These are phyloP conservation scores for Mortierella antarctica DNA, from an alignment of 192 early-diverging fungal species.

Conservation along the genomic window DNA sequence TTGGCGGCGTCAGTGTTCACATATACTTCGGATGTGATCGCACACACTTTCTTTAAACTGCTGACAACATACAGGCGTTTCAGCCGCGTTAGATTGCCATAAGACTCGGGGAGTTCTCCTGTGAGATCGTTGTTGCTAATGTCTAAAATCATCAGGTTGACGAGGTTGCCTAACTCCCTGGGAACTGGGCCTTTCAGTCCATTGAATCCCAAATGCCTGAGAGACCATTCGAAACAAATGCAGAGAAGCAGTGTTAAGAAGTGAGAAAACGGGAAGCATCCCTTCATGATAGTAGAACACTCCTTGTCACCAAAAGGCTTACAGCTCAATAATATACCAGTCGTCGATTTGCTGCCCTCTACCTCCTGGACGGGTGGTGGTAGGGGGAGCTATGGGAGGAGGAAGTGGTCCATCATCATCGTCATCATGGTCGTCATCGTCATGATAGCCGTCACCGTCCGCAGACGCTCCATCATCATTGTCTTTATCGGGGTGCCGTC, in stretches of 20 bases:
- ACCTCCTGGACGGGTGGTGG: neutral
- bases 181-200: slow-evolving; percentile 28
- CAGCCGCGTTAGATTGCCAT: slow-evolving; percentile 15
- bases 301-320: neutral
- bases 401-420: neutral
- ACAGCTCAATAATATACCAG: slow-evolving; percentile 45
- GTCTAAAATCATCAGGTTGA: slow-evolving; percentile 31
- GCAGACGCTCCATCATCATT: slow-evolving; percentile 13
- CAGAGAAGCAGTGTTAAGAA: neutral
- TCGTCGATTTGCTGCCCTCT: slow-evolving; percentile 11
- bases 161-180: slow-evolving; percentile 6
- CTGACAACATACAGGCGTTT: slow-evolving; percentile 13
- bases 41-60: no score
- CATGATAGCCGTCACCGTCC: neutral
- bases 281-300: neutral
- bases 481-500: slow-evolving; percentile 14
- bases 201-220: slow-evolving; percentile 35
- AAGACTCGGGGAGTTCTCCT: slow-evolving; percentile 34
- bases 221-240: neutral
- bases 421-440: slow-evolving; percentile 1
- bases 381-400: neutral
- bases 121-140: slow-evolving; percentile 36
- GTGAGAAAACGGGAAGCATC: neutral
- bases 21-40: neutral
- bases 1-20: no score